Evolutionary conservation across 495 filamentous ascomycete species (phyloP).

Genomic region (Lasiosphaeris hirsuta): DNA sequence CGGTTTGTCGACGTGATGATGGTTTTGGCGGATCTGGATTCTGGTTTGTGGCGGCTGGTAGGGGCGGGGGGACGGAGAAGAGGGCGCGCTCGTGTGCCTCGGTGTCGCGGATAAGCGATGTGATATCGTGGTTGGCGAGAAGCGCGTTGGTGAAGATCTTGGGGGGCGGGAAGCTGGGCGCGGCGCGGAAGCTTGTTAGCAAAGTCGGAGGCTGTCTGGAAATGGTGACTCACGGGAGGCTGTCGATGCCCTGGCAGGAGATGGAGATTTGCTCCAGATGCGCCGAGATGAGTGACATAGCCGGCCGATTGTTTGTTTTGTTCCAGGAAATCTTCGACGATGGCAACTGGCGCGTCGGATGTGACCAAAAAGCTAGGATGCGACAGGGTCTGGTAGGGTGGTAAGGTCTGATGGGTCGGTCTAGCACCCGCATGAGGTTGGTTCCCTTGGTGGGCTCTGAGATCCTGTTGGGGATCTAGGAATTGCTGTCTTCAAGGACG

Average conservation of each 20-base stretch:
- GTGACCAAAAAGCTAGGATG: not conserved
- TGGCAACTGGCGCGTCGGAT: not conserved
- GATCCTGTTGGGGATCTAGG: not conserved
- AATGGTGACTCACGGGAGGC: slow-evolving; percentile 64
- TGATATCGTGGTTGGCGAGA: slow-evolving; percentile 84
- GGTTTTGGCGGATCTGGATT: slow-evolving; percentile 33
- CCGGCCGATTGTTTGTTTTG: not conserved
- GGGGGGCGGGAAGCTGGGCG: slow-evolving; percentile 74
- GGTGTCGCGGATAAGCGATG: slow-evolving; percentile 89
- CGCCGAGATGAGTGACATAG: slow-evolving; percentile 72
- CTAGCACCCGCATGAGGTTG: too few species aligned
- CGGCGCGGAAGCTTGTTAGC: slow-evolving; percentile 8
- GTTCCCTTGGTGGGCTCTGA: too few species aligned
- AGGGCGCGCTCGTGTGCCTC: slow-evolving; percentile 93
- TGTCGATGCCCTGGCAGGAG: slow-evolving; percentile 77
- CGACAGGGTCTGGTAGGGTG: too few species aligned
- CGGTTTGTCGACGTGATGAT: slow-evolving; percentile 46
- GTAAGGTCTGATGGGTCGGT: too few species aligned
- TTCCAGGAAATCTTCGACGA: not conserved
- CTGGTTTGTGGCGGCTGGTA: slow-evolving; percentile 37
- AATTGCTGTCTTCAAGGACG: not conserved
- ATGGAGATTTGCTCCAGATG: slow-evolving; percentile 90
- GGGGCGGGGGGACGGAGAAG: slow-evolving; percentile 79
- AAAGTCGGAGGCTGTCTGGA: not conserved
- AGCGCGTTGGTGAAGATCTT: slow-evolving; percentile 95